These are phyloP conservation scores for Hamigera avellanea DNA, from an alignment of 495 filamentous ascomycete species.

Conservation along the genomic window DNA sequence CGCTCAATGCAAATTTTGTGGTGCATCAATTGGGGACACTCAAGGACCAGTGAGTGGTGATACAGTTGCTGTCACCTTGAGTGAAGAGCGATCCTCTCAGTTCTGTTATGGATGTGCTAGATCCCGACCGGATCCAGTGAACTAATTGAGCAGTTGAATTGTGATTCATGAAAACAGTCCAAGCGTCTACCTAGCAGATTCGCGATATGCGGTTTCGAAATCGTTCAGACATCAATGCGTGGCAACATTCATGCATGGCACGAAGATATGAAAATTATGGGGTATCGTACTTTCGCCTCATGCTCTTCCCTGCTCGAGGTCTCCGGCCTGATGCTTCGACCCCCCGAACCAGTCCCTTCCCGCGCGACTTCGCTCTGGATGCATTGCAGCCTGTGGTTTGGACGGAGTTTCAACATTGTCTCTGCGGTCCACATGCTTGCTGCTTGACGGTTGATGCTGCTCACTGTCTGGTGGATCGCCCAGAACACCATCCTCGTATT, in stretches of 20 bases:
- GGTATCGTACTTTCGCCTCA: background rate
- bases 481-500: conserved; percentile 17
- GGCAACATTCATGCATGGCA: conserved; percentile 4
- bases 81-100: conserved; percentile 9
- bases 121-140: conserved; percentile 23
- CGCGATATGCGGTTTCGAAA: too few relatives aligned
- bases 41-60: conserved; percentile 17
- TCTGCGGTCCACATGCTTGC: background rate
- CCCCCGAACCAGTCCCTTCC: conserved; percentile 24
- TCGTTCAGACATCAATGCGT: too few relatives aligned
- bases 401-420: conserved; percentile 6
- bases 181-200: too few relatives aligned
- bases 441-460: conserved; percentile 8
- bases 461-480: conserved; percentile 19
- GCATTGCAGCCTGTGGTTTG: conserved; percentile 13
- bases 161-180: too few relatives aligned
- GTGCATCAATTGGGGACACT: conserved; percentile 27
- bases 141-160: conserved; percentile 35
- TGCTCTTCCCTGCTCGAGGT: conserved; percentile 19
- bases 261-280: conserved; percentile 6
- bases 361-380: conserved; percentile 12
- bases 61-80: conserved; percentile 11
- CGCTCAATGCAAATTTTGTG: conserved; percentile 27
- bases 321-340: conserved; percentile 14
- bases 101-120: conserved; percentile 52